These are phyloP conservation scores for Mycena floridula DNA, from an alignment of 768 basidiomycete genomes.

Conservation along the genomic window DNA sequence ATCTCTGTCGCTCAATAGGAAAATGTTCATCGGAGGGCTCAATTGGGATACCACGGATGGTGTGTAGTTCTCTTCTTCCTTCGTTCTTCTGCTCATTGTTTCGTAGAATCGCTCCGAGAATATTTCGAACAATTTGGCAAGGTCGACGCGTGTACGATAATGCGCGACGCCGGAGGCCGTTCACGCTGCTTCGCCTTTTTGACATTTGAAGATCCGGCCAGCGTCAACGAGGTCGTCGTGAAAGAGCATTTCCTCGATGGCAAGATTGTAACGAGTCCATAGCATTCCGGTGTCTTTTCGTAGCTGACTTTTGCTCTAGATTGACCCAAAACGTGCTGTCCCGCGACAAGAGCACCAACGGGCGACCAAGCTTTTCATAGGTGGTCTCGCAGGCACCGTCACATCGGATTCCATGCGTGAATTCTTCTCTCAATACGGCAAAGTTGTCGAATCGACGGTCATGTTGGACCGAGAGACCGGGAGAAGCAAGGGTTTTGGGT, in stretches of 20 bases:
- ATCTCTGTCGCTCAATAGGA: conserved; percentile 60
- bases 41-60: conserved; percentile 99
- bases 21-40: conserved; percentile 99
- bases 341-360: conserved; percentile 93
- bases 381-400: conserved; percentile 88
- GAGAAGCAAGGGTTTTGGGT: conserved; percentile 95
- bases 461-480: conserved; percentile 98
- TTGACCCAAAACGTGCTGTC: conserved; percentile 99
- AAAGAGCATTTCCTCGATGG: conserved; percentile 94
- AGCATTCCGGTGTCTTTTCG: neutral
- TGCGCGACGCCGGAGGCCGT: conserved; percentile 92
- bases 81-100: neutral
- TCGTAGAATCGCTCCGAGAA: conserved; percentile 63
- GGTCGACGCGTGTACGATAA: conserved; percentile 96
- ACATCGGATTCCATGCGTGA: conserved; percentile 91
- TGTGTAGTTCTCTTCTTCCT: no score
- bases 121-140: conserved; percentile 97
- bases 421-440: conserved; percentile 92
- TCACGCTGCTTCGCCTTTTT: conserved; percentile 97
- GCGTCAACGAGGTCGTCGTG: conserved; percentile 93
- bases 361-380: conserved; percentile 93
- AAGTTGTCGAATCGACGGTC: conserved; percentile 95
- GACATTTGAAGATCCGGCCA: conserved; percentile 89
- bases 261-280: conserved; percentile 72
- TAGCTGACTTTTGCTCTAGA: no score